Evolutionary conservation across 2,329 filamentous ascomycete genomes (phyloP).

Genomic region (Penicillium concentricum): DNA sequence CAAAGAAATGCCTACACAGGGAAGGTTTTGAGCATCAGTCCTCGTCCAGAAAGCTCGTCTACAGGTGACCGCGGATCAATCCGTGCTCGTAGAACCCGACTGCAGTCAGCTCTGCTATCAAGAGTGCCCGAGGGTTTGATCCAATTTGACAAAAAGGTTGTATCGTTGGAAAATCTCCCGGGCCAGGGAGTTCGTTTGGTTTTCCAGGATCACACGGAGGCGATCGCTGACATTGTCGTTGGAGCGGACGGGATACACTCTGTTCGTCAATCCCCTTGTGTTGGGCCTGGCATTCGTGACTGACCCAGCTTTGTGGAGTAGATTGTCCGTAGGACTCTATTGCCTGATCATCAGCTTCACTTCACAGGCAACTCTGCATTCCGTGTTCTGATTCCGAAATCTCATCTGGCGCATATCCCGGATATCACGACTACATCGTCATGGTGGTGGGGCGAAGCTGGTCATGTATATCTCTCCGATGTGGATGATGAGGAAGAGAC

Average conservation of each 20-base stretch:
- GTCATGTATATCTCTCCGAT: slow-evolving; percentile 45
- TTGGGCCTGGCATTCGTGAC: background rate
- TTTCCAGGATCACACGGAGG: slow-evolving; percentile 49
- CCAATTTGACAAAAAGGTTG: slow-evolving; percentile 48
- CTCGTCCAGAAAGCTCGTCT: slow-evolving; percentile 19
- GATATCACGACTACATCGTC: slow-evolving; percentile 35
- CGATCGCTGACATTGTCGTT: slow-evolving; percentile 48
- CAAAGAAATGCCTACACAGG: slow-evolving; percentile 17
- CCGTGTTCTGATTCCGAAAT: slow-evolving; percentile 44
- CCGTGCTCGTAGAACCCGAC: slow-evolving; percentile 35
- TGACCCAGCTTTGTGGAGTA: slow-evolving; percentile 10
- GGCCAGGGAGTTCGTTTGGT: slow-evolving; percentile 39
- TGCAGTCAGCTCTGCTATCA: slow-evolving; percentile 52
- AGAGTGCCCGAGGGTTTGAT: slow-evolving; percentile 48
- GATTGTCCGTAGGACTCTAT: slow-evolving; percentile 45
- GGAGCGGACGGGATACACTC: slow-evolving; percentile 56
- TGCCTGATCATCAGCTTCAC: slow-evolving; percentile 45
- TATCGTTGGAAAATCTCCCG: slow-evolving; percentile 38
- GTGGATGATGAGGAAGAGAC: slow-evolving; percentile 34
- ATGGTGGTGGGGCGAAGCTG: slow-evolving; percentile 48
- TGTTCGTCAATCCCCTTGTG: slow-evolving; percentile 26
- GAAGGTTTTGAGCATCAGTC: slow-evolving; percentile 20
- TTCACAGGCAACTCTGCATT: slow-evolving; percentile 54
- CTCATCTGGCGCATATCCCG: slow-evolving; percentile 32
- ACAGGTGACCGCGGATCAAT: slow-evolving; percentile 17